Evolutionary conservation across 73 alveolate genomes (phyloP), one percentile per base, ranked within the genome.

Genomic region (Urostyla sp.): DNA sequence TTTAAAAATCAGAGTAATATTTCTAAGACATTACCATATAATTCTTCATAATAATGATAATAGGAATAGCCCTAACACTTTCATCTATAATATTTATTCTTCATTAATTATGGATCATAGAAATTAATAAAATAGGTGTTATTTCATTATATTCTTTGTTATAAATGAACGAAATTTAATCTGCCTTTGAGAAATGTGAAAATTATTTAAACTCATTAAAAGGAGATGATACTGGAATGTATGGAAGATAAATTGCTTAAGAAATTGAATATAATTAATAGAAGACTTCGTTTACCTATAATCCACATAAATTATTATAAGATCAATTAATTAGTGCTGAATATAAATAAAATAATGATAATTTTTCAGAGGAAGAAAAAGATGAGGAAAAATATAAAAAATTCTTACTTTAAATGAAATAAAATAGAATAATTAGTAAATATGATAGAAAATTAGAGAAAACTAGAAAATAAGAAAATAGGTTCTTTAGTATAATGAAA

Each of bases 341-440:
- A 11, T 11, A 40, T 40, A 40, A 11, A 11, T 40, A 11, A 10
- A 40, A 40, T 40, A 10, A 40, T 15, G 15, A 40, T 11, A 11
- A 11, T 11, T 40, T 10, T 40, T 63, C 79, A 16, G 67, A 69
- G 30, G 83, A 49, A 31, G 72, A 69, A 46, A 69, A 69, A 31
- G 83, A 69, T 27, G 83, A 67, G 7, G 67, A 49, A 69, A 21
- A 20, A 5, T 69, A 48, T 30, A 69, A 34, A 27, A 18, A 69
- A 48, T 69, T 30, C 53, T 37, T 49, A 24, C 11, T 28, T 51
- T 31, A 49, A 49, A 69, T 46, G 58, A 48, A 45, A 48, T 5
- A 5, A 0, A n/a, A 27, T 35, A 59, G 31, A 49, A 63, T 24
- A 63, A 16, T 26, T 31, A 58, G 55, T 16, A 8, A 20, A 10